Evolutionary conservation across 2,329 filamentous ascomycete species (phyloP), one percentile per base, ranked within the genome.

Genomic region (Mycogone perniciosa): DNA sequence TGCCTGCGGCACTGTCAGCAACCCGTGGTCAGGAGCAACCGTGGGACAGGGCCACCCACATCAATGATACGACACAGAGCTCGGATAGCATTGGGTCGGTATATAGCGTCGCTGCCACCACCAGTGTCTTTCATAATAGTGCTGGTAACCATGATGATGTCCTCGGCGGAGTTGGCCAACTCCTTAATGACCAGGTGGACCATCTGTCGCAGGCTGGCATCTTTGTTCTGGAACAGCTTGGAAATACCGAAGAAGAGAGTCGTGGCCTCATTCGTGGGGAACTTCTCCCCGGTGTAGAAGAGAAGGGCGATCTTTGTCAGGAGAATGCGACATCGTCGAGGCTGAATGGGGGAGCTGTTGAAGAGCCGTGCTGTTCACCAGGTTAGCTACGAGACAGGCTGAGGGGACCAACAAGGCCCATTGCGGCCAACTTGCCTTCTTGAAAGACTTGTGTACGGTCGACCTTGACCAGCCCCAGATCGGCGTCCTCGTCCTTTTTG

Each of bases 101-200:
- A 96, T 51, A 96, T 84, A 48, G 91, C 86, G 67, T 97, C 93
- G 64, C 89, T 96, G 64, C 91, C 89, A 57, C 95, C 90, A 47
- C 91, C 90, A 8, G 92, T 96, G 70, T 99, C 93, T 77, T 99
- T 99, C 93, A 97, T 99, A 62, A 99, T 96, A 61, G 92, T 96
- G 72, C 89, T 95, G 13, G 93, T 99, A 56, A 96, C 93, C 93
- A 99, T 97, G 69, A 99, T 99, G 58, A 96, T 95, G 78, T 99
- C 93, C 75, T 97, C 90, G 53, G 93, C 93, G 27, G 90, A 96
- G 70, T 85, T 84, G 60, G 92, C 89, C 64, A 99, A 79, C 80
- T 99, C 93, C 82, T 97, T 99, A 76, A 97, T 89, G 67, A 96
- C 85, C 59, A 97, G 80, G 75, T 97, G 95, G 46, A 99, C 92